Conservation (phyloP, 352 stramenopile genomes). For the Globisporangium spiculum region DNA sequence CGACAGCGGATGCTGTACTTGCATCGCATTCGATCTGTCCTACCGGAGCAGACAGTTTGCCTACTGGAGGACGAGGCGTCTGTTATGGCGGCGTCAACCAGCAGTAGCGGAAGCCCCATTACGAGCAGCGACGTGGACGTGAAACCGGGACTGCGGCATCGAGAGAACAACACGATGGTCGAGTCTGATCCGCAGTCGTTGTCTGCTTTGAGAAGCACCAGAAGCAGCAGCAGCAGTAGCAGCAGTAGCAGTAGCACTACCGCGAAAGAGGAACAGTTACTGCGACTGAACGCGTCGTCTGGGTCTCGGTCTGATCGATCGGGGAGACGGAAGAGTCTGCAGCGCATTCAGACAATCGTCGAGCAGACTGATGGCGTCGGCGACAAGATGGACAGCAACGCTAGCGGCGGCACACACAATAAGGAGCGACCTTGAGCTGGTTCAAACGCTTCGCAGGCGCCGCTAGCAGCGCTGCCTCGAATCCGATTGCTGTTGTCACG, state of each 20-base stretch:
- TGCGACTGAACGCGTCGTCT: constrained; percentile 6
- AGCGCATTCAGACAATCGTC: constrained; percentile 21
- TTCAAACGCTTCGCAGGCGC: not conserved
- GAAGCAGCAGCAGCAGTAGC: not conserved
- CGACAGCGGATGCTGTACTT: constrained; percentile 21
- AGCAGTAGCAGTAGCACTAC: not conserved
- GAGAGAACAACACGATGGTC: not conserved
- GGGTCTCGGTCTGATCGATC: not conserved
- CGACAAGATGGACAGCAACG: constrained; percentile 8
- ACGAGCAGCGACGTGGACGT: not conserved
- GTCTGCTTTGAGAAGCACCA: not conserved
- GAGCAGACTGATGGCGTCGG: constrained; percentile 22
- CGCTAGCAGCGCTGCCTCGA: no score
- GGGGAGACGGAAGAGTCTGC: constrained; percentile 13
- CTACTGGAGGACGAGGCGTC: constrained; percentile 1
- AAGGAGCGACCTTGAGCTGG: not conserved
- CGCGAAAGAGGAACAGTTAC: constrained; percentile 2
- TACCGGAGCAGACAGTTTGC: constrained; percentile 13
- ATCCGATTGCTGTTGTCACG: no score
- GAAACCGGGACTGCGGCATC: not conserved
- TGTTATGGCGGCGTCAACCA: not conserved
- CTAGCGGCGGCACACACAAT: not conserved
- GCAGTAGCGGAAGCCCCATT: not conserved
- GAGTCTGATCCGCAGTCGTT: not conserved
- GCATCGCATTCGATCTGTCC: constrained; percentile 21